phyloP scores from a whole-genome alignment of 495 filamentous ascomycete species.

The Aspergillus wentii region DNA sequence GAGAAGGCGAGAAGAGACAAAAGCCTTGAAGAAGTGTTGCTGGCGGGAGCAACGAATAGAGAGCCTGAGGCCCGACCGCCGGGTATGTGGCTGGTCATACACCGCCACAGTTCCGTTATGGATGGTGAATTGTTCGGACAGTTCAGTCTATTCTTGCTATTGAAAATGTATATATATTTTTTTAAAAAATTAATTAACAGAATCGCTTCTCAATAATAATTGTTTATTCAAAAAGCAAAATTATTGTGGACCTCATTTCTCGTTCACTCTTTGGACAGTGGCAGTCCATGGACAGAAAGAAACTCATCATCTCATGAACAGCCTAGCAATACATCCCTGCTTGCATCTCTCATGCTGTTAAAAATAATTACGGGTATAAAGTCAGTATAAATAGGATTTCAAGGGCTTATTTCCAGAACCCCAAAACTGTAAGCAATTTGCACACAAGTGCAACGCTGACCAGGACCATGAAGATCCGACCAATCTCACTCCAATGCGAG shows the following conservation, averaged over 20 bases:
- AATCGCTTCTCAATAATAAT: no score
- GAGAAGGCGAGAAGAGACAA: neutral
- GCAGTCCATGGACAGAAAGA: no score
- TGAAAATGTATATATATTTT: constrained; percentile 3
- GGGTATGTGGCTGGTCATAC: constrained; percentile 7
- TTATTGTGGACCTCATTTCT: neutral
- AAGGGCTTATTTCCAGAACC: constrained; percentile 5
- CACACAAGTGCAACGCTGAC: constrained; percentile 24
- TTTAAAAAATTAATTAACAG: no score
- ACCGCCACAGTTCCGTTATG: constrained; percentile 18
- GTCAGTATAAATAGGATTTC: neutral
- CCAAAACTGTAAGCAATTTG: constrained; percentile 18
- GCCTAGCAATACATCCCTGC: neutral
- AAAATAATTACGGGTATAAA: constrained; percentile 1
- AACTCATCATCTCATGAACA: no score
- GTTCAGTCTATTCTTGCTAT: no score
- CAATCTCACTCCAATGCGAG: constrained; percentile 47
- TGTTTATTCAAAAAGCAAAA: constrained; percentile 8
- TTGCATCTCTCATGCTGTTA: neutral
- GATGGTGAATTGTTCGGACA: no score
- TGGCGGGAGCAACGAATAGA: neutral
- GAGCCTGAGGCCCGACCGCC: constrained; percentile 10
- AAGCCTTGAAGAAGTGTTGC: neutral
- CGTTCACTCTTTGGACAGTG: no score
- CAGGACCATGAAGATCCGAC: constrained; percentile 52